A percentile compares a stretch with the other conserved stretches of the same genome.
Evolutionary conservation across 202 grass and related monocot species (phyloP).

Genomic region (Zizania palustris): DNA sequence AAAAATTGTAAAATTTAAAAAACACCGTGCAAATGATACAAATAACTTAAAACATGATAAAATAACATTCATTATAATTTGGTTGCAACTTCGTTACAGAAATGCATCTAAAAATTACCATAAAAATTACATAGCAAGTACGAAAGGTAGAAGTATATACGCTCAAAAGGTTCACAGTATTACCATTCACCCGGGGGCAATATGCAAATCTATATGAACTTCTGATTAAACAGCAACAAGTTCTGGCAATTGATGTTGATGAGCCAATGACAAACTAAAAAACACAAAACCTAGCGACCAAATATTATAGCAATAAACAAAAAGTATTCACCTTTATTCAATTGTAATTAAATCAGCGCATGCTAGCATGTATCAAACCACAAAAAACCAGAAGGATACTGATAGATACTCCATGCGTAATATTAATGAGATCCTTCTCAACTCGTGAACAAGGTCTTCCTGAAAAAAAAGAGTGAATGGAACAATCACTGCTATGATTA

Average conservation of each 20-base stretch:
- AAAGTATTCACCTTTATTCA: no score
- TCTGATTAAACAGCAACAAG: not conserved
- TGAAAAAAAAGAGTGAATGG: conserved; percentile 43
- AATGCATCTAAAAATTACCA: no score
- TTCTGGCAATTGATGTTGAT: conserved; percentile 4
- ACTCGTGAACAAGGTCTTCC: conserved; percentile 76
- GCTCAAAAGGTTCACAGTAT: not conserved
- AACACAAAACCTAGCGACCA: not conserved
- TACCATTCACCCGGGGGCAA: not conserved
- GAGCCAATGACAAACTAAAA: conserved; percentile 2
- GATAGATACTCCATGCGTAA: conserved; percentile 70
- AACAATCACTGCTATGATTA: conserved; percentile 29
- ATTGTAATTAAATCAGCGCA: conserved; percentile 8
- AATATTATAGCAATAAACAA: not conserved
- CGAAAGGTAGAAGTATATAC: no score
- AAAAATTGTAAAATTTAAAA: no score
- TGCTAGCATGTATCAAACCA: conserved; percentile 28
- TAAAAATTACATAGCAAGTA: no score
- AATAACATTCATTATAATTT: no score
- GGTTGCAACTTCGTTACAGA: no score
- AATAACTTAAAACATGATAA: no score
- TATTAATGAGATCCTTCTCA: conserved; percentile 69
- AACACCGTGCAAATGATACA: no score
- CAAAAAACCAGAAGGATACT: conserved; percentile 71
- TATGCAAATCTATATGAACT: not conserved